Evolutionary conservation across 1,284 basidiomycete species (phyloP).

Genomic region (Inonotus obliquus): DNA sequence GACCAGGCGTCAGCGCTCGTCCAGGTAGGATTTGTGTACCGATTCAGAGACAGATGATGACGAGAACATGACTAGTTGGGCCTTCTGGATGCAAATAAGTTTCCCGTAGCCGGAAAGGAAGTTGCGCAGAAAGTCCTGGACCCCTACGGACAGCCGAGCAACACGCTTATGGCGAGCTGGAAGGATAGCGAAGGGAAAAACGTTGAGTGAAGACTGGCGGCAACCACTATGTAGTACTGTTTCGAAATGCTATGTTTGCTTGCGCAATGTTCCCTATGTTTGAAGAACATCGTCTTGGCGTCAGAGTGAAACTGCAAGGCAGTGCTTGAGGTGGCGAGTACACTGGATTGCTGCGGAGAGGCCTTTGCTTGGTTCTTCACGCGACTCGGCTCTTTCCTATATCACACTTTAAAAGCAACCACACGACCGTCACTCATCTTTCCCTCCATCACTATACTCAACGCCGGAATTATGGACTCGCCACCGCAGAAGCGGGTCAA

Average conservation of each 20-base stretch:
- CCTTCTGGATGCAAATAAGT: slow-evolving; percentile 29
- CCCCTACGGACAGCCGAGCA: slow-evolving; percentile 39
- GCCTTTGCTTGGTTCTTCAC: background rate
- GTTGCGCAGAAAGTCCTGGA: slow-evolving; percentile 38
- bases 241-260: background rate
- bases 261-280: background rate
- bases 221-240: background rate
- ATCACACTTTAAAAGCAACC: background rate
- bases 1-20: slow-evolving; percentile 44
- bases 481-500: slow-evolving; percentile 13
- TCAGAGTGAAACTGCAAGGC: background rate
- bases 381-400: background rate
- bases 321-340: background rate
- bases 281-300: background rate
- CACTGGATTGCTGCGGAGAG: background rate
- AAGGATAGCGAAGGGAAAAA: slow-evolving; percentile 35
- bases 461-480: background rate
- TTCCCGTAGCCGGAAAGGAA: slow-evolving; percentile 38
- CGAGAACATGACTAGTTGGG: slow-evolving; percentile 29
- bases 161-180: slow-evolving; percentile 36
- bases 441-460: background rate
- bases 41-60: background rate
- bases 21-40: slow-evolving; percentile 26
- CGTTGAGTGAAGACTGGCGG: slow-evolving; percentile 24
- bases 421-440: background rate